Evolutionary conservation across 2,329 filamentous ascomycete genomes (phyloP).

Genomic region (Kalaharituber pfeilii): DNA sequence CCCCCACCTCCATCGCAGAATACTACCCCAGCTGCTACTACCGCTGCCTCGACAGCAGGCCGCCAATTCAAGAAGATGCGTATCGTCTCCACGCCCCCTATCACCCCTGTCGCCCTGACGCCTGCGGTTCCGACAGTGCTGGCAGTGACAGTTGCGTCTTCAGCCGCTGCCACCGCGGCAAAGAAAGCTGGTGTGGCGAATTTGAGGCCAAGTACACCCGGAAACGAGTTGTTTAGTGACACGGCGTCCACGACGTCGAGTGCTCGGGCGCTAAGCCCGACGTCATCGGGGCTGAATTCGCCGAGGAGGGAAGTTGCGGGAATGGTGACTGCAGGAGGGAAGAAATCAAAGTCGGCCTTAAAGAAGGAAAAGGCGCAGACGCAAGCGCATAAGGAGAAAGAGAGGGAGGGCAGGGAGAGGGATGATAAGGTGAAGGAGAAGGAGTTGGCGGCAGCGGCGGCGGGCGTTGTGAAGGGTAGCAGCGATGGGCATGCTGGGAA

Average conservation of each 20-base stretch:
- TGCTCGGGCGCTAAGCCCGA: constrained; percentile 11
- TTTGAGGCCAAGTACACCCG: constrained; percentile 12
- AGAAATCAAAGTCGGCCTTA: constrained; percentile 10
- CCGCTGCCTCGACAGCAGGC: neutral
- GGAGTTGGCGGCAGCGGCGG: neutral
- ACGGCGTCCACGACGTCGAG: constrained; percentile 16
- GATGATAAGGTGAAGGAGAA: constrained; percentile 1
- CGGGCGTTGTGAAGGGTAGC: constrained; percentile 2
- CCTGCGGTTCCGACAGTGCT: too few species aligned
- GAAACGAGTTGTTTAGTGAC: constrained; percentile 14
- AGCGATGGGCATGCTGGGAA: constrained; percentile 40
- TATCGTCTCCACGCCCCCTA: neutral
- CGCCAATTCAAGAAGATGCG: neutral
- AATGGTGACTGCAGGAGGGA: neutral
- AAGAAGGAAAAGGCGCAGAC: constrained; percentile 5
- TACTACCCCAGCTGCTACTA: neutral
- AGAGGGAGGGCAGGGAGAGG: constrained; percentile 3
- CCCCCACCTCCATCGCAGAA: neutral
- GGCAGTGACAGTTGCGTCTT: neutral
- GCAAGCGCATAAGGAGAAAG: constrained; percentile 4
- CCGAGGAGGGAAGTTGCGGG: neutral
- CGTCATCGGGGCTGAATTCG: neutral
- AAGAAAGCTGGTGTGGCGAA: constrained; percentile 6
- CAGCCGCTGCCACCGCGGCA: neutral
- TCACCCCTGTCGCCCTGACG: neutral